phyloP scores from a whole-genome alignment of 208 protist genomes.

The Crithidia brevicula region DNA sequence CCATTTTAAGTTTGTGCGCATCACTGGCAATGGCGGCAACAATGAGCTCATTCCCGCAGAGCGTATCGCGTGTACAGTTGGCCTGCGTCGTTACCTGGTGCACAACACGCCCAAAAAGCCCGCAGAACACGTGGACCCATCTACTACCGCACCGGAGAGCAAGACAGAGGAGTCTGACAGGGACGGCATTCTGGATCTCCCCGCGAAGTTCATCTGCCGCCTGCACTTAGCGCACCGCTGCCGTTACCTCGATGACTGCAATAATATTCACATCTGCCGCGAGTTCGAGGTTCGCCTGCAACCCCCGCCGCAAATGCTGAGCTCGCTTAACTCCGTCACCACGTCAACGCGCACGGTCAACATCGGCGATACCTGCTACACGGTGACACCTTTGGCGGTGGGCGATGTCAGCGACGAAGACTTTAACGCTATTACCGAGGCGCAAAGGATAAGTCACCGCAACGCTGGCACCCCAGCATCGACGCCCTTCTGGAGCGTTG shows the following conservation, averaged over 20 bases:
- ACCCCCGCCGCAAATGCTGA: conserved; percentile 70
- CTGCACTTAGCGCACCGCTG: conserved; percentile 88
- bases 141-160: conserved; percentile 10
- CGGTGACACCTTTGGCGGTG: conserved; percentile 62
- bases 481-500: conserved; percentile 15
- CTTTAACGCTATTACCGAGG: conserved; percentile 69
- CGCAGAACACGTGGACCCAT: conserved; percentile 20
- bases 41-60: conserved; percentile 78
- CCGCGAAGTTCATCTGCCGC: conserved; percentile 86
- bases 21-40: conserved; percentile 62
- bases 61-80: conserved; percentile 82
- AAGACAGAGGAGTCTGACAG: conserved; percentile 26
- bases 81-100: conserved; percentile 82
- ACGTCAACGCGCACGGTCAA: conserved; percentile 64
- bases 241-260: conserved; percentile 91
- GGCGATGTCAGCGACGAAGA: conserved; percentile 77
- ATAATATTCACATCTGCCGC: conserved; percentile 93
- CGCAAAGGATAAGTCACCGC: conserved; percentile 42
- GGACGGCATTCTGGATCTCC: conserved; percentile 65
- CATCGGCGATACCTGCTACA: conserved; percentile 79
- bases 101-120: conserved; percentile 58
- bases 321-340: conserved; percentile 48
- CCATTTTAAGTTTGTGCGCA: conserved; percentile 71
- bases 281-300: conserved; percentile 81
- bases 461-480: conserved; percentile 23